Conservation (phyloP, 2,329 filamentous ascomycete species). For the Alternaria infectoria region DNA sequence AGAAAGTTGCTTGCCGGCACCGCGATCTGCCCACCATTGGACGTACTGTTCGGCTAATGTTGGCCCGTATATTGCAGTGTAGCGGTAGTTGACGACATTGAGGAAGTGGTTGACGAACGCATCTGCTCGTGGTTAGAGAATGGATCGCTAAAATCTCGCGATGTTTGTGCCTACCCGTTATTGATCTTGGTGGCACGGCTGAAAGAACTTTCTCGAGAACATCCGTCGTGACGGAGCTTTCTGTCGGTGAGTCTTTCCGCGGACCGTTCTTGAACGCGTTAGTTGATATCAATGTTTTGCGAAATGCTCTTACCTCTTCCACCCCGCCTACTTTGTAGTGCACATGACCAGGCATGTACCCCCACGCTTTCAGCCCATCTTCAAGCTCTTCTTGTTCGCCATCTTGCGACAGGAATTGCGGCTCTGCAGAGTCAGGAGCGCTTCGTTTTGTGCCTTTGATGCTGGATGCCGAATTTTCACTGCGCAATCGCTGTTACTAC, state of each 20-base stretch:
- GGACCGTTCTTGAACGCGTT: not conserved
- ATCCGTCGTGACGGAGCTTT: slow-evolving; percentile 25
- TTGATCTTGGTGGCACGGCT: slow-evolving; percentile 40
- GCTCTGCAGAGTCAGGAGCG: slow-evolving; percentile 14
- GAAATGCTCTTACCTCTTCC: slow-evolving; percentile 19
- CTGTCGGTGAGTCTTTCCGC: slow-evolving; percentile 14
- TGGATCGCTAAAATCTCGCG: not conserved
- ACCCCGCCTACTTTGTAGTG: slow-evolving; percentile 35
- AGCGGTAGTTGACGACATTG: slow-evolving; percentile 54
- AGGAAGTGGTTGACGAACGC: slow-evolving; percentile 57
- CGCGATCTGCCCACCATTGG: slow-evolving; percentile 54
- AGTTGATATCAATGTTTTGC: not conserved
- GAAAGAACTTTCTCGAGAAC: slow-evolving; percentile 43
- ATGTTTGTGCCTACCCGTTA: slow-evolving; percentile 28
- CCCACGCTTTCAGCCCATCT: slow-evolving; percentile 42
- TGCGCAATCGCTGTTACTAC: slow-evolving; percentile 11
- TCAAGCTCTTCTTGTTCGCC: slow-evolving; percentile 20
- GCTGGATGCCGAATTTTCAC: slow-evolving; percentile 19
- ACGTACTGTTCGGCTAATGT: slow-evolving; percentile 55
- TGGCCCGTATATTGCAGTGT: slow-evolving; percentile 55
- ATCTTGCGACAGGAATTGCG: slow-evolving; percentile 1
- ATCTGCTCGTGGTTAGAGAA: slow-evolving; percentile 41
- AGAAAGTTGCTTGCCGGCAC: slow-evolving; percentile 43
- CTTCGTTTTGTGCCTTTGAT: slow-evolving; percentile 30
- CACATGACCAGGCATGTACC: slow-evolving; percentile 47